Evolutionary conservation across 2,329 filamentous ascomycete species (phyloP).

Genomic region (Pestalotiopsis sp.): DNA sequence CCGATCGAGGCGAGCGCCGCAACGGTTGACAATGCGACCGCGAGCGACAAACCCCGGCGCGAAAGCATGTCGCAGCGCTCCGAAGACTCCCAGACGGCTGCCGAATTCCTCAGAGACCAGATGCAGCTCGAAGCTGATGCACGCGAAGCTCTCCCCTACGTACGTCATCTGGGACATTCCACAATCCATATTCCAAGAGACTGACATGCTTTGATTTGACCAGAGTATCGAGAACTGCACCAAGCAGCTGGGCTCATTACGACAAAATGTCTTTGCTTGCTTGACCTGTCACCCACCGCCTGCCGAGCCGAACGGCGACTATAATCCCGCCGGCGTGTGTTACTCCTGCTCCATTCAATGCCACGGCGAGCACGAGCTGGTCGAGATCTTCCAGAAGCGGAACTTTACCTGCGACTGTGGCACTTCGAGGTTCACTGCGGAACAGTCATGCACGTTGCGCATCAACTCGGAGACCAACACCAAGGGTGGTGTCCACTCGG

Average conservation of each 20-base stretch:
- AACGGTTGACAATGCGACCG: slow-evolving; percentile 21
- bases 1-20: slow-evolving; percentile 19
- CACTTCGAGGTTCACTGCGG: slow-evolving; percentile 73
- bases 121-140: slow-evolving; percentile 92
- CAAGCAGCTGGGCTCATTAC: slow-evolving; percentile 81
- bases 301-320: slow-evolving; percentile 60
- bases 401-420: slow-evolving; percentile 97
- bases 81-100: slow-evolving; percentile 71
- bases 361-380: slow-evolving; percentile 91
- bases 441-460: slow-evolving; percentile 75
- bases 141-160: slow-evolving; percentile 91
- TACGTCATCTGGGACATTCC: slow-evolving; percentile 44
- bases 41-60: slow-evolving; percentile 42
- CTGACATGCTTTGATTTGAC: slow-evolving; percentile 19
- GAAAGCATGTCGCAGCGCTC: slow-evolving; percentile 62
- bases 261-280: slow-evolving; percentile 90
- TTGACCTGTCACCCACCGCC: slow-evolving; percentile 90
- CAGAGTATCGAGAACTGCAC: slow-evolving; percentile 95
- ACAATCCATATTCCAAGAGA: background rate
- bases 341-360: slow-evolving; percentile 97
- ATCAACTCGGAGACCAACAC: slow-evolving; percentile 72
- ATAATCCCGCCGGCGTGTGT: slow-evolving; percentile 81
- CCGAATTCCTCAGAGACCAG: slow-evolving; percentile 85
- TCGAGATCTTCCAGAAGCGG: slow-evolving; percentile 94
- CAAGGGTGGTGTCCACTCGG: slow-evolving; percentile 77